A percentile compares a stretch with the other conserved stretches of the same genome.
Evolutionary conservation across 805 yeast genomes (phyloP).

Genomic region (Candida mattraensis): DNA sequence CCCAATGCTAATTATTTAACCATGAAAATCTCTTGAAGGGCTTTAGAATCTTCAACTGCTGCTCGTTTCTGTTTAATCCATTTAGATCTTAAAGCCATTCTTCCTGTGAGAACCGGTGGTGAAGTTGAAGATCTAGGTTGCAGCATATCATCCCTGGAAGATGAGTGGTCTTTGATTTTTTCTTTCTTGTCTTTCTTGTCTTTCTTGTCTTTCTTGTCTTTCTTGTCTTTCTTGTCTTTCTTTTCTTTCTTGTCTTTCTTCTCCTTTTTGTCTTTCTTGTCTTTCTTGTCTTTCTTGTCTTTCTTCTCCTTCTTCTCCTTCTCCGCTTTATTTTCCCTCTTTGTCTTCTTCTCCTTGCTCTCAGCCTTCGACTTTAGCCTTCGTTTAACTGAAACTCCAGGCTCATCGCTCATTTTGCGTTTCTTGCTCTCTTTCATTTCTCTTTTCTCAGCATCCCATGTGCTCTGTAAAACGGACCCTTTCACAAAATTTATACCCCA

Average conservation of each 20-base stretch:
- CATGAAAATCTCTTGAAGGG: slow-evolving; percentile 93
- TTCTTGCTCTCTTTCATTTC: slow-evolving; percentile 28
- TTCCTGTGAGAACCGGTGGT: slow-evolving; percentile 44
- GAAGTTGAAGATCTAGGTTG: too few relatives aligned
- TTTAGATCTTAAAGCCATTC: slow-evolving; percentile 74
- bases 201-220: slow-evolving; percentile 24
- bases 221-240: slow-evolving; percentile 29
- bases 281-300: slow-evolving; percentile 28
- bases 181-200: slow-evolving; percentile 31
- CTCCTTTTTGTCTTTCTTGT: slow-evolving; percentile 24
- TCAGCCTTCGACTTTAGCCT: slow-evolving; percentile 23
- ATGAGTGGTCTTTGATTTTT: slow-evolving; percentile 33
- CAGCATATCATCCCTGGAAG: too few relatives aligned
- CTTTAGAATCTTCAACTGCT: slow-evolving; percentile 85
- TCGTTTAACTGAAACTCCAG: slow-evolving; percentile 15
- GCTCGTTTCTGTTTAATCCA: slow-evolving; percentile 91
- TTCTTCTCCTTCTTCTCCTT: slow-evolving; percentile 29
- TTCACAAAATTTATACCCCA: slow-evolving; percentile 87
- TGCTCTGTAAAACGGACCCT: slow-evolving; percentile 80
- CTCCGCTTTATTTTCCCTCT: slow-evolving; percentile 29
- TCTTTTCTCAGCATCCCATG: slow-evolving; percentile 68
- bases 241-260: slow-evolving; percentile 31
- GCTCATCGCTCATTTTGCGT: slow-evolving; percentile 24
- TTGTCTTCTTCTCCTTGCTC: slow-evolving; percentile 33
- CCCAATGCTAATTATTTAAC: slow-evolving; percentile 35